Percentiles rank a stretch among this genome's conserved stretches.
Evolutionary conservation across 768 basidiomycete genomes (phyloP).

Genomic region (Amanita thiersii): DNA sequence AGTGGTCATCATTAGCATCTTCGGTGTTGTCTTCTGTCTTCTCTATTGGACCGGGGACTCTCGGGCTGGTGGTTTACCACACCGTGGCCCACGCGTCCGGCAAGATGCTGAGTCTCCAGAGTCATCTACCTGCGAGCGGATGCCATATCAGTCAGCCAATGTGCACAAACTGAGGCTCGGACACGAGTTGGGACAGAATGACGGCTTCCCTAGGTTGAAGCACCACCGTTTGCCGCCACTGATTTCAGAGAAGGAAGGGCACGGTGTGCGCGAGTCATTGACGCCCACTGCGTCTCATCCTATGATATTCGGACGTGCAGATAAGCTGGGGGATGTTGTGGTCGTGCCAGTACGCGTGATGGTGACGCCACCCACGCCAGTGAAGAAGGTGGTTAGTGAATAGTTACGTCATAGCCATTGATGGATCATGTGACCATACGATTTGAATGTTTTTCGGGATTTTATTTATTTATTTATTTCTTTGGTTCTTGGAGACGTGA

Average conservation of each 20-base stretch:
- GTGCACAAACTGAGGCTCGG: slow-evolving; percentile 1
- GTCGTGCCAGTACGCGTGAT: too few relatives aligned
- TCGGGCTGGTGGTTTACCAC: too few relatives aligned
- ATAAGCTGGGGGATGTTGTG: slow-evolving; percentile 14
- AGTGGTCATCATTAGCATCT: slow-evolving; percentile 5
- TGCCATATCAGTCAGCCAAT: too few relatives aligned
- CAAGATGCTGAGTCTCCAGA: too few relatives aligned
- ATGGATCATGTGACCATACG: slow-evolving; percentile 11
- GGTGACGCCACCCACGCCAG: slow-evolving; percentile 25
- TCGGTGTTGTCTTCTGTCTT: slow-evolving; percentile 6
- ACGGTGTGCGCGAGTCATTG: background rate
- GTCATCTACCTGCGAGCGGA: too few relatives aligned
- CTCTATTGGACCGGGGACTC: too few relatives aligned
- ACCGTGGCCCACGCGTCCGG: background rate
- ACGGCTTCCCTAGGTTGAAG: background rate
- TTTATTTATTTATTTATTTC: too few relatives aligned
- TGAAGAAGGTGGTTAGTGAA: slow-evolving; percentile 13
- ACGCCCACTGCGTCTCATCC: slow-evolving; percentile 17
- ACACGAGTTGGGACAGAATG: slow-evolving; percentile 4
- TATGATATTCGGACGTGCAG: slow-evolving; percentile 18
- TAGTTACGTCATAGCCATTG: slow-evolving; percentile 9
- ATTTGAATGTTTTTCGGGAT: too few relatives aligned
- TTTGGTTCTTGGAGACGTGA: too few relatives aligned
- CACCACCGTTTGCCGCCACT: slow-evolving; percentile 2
- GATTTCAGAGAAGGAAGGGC: background rate